phyloP scores from a whole-genome alignment of 495 filamentous ascomycete genomes.

The Chlorociboria aeruginascens region DNA sequence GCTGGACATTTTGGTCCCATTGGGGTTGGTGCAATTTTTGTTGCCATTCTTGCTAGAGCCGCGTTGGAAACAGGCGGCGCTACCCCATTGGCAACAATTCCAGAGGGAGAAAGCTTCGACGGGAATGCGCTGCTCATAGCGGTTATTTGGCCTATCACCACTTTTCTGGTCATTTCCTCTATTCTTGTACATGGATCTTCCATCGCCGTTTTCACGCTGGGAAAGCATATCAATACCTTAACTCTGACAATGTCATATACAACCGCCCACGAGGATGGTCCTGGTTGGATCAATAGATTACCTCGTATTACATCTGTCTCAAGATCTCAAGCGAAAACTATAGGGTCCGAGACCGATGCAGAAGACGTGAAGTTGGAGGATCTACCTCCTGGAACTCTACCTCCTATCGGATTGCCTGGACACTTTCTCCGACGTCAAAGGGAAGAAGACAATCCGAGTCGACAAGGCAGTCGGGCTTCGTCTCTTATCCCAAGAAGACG shows the following conservation, averaged over 20 bases:
- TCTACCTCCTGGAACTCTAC: conserved; percentile 67
- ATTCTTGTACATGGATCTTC: conserved; percentile 97
- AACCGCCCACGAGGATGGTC: conserved; percentile 70
- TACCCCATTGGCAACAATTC: conserved; percentile 55
- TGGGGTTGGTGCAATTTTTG: conserved; percentile 93
- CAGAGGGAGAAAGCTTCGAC: conserved; percentile 27
- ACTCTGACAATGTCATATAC: conserved; percentile 95
- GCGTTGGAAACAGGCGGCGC: conserved; percentile 69
- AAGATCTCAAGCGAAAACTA: conserved; percentile 73
- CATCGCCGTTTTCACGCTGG: conserved; percentile 94
- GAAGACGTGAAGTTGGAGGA: conserved; percentile 48
- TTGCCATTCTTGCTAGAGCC: conserved; percentile 80
- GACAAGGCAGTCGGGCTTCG: conserved; percentile 41
- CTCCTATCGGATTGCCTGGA: conserved; percentile 59
- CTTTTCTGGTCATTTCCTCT: conserved; percentile 87
- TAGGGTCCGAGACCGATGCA: conserved; percentile 33
- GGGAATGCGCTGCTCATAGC: conserved; percentile 56
- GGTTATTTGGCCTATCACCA: conserved; percentile 91
- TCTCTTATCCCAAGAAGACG: conserved; percentile 49
- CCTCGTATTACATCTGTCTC: conserved; percentile 81
- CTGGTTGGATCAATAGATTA: conserved; percentile 87
- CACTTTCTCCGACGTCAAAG: conserved; percentile 74
- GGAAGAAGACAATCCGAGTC: conserved; percentile 54
- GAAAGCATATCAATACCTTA: conserved; percentile 96
- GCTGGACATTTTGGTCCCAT: conserved; percentile 98